phyloP scores from a whole-genome alignment of 140 eudicot species.

The Oenanthe javanica region DNA sequence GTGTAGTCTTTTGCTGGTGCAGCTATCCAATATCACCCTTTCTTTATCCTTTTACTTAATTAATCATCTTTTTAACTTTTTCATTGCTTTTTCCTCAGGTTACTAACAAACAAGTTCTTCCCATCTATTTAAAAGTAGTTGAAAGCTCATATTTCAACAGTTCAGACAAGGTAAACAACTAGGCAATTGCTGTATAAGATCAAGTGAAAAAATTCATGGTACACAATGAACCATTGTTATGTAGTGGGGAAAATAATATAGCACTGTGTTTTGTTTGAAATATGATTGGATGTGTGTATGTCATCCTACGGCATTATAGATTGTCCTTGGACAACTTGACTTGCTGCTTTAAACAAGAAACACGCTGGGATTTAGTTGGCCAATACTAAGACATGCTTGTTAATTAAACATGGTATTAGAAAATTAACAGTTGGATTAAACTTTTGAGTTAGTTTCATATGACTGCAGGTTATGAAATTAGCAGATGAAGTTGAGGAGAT shows the following conservation, averaged over 20 bases:
- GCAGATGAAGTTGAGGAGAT: conserved; percentile 86
- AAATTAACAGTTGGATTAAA: not conserved
- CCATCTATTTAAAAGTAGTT: conserved; percentile 79
- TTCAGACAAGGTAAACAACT: conserved; percentile 66
- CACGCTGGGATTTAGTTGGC: conserved; percentile 17
- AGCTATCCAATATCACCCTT: not conserved
- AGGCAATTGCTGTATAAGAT: not conserved
- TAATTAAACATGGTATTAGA: conserved; percentile 6
- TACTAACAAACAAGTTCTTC: conserved; percentile 81
- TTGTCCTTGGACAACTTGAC: conserved; percentile 33
- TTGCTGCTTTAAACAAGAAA: conserved; percentile 23
- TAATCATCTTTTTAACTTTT: conserved; percentile 18
- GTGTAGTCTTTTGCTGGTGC: not conserved
- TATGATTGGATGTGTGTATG: conserved; percentile 34
- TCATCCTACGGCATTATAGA: conserved; percentile 22
- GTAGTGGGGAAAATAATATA: conserved; percentile 3
- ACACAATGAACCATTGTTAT: conserved; percentile 23
- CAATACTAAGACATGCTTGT: conserved; percentile 20
- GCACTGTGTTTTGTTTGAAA: conserved; percentile 24
- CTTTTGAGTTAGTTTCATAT: conserved; percentile 10
- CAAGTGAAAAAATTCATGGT: conserved; percentile 13
- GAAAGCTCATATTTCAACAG: conserved; percentile 95
- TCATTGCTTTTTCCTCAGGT: conserved; percentile 46
- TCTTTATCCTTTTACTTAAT: conserved; percentile 6
- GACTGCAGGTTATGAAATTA: conserved; percentile 49